Conservation (phyloP, 805 yeast species). For the Nakazawaea peltata region DNA sequence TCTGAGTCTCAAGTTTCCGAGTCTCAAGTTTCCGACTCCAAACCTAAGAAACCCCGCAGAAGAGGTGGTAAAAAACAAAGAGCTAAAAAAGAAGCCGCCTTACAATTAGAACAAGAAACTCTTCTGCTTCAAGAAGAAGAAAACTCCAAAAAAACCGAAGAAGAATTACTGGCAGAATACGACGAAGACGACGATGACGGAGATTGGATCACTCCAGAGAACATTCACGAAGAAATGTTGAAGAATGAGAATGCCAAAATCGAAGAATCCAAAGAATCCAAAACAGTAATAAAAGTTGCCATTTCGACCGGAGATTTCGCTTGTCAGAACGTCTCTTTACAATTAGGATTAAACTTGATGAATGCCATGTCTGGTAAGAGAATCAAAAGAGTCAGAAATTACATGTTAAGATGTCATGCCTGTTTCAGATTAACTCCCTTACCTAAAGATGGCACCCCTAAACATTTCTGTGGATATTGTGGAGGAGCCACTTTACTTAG, state of each 20-base stretch:
- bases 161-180: slow-evolving; percentile 34
- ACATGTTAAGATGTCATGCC: slow-evolving; percentile 96
- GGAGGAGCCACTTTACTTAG: slow-evolving; percentile 89
- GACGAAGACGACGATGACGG: slow-evolving; percentile 79
- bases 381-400: slow-evolving; percentile 78
- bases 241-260: slow-evolving; percentile 63
- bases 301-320: slow-evolving; percentile 96
- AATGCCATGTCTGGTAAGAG: slow-evolving; percentile 78
- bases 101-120: slow-evolving; percentile 18
- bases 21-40: slow-evolving; percentile 7
- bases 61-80: slow-evolving; percentile 63
- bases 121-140: slow-evolving; percentile 11
- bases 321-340: slow-evolving; percentile 90
- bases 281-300: slow-evolving; percentile 58
- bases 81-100: slow-evolving; percentile 40
- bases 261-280: slow-evolving; percentile 24
- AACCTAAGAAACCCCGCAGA: slow-evolving; percentile 35
- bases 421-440: slow-evolving; percentile 81
- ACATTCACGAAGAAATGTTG: slow-evolving; percentile 58
- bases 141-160: too few relatives aligned
- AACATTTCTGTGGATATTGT: slow-evolving; percentile 90
- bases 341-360: slow-evolving; percentile 81
- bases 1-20: slow-evolving; percentile 4
- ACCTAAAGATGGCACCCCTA: slow-evolving; percentile 65
- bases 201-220: slow-evolving; percentile 91